These are phyloP conservation scores for Rhodosporidiobolus sp. DNA, from an alignment of 768 basidiomycete species.

Conservation along the genomic window DNA sequence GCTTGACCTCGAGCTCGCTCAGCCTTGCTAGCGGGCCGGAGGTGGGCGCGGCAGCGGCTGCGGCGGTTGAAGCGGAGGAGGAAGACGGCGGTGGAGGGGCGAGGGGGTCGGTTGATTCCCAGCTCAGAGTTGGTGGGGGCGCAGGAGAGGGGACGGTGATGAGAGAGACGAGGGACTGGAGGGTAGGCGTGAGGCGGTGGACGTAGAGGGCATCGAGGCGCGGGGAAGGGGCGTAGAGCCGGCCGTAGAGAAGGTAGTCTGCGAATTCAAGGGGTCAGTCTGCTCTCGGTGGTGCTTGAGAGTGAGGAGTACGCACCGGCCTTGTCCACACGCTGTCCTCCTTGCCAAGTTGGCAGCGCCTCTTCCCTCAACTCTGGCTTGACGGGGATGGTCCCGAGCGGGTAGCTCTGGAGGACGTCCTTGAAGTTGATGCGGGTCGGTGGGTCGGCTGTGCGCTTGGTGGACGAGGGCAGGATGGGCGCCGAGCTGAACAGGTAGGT, in stretches of 20 bases:
- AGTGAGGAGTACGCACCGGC: conserved; percentile 58
- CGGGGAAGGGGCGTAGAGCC: conserved; percentile 82
- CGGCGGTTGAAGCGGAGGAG: conserved; percentile 49
- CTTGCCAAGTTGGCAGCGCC: conserved; percentile 60
- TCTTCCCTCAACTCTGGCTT: conserved; percentile 74
- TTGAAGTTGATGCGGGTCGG: conserved; percentile 75
- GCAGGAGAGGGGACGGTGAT: conserved; percentile 61
- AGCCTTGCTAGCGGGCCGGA: conserved; percentile 50
- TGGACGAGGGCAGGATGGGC: conserved; percentile 57
- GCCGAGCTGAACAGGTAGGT: conserved; percentile 92
- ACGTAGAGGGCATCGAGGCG: conserved; percentile 86
- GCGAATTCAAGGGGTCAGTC: background rate
- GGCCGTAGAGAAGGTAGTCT: conserved; percentile 94
- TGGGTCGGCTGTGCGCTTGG: conserved; percentile 53
- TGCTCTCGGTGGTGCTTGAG: too few relatives aligned
- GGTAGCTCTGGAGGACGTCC: conserved; percentile 84
- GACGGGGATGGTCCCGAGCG: conserved; percentile 74
- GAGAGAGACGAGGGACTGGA: conserved; percentile 78
- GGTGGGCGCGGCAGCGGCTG: conserved; percentile 51
- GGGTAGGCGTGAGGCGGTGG: conserved; percentile 69
- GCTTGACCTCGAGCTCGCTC: conserved; percentile 64
- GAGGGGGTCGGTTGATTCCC: conserved; percentile 30
- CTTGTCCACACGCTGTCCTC: conserved; percentile 70
- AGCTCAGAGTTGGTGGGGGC: conserved; percentile 23
- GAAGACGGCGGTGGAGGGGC: conserved; percentile 53